A percentile compares a stretch with the other conserved stretches of the same genome.
phyloP scores from a whole-genome alignment of 1,139 yeast species.

The Scheffersomyces parashehatae region DNA sequence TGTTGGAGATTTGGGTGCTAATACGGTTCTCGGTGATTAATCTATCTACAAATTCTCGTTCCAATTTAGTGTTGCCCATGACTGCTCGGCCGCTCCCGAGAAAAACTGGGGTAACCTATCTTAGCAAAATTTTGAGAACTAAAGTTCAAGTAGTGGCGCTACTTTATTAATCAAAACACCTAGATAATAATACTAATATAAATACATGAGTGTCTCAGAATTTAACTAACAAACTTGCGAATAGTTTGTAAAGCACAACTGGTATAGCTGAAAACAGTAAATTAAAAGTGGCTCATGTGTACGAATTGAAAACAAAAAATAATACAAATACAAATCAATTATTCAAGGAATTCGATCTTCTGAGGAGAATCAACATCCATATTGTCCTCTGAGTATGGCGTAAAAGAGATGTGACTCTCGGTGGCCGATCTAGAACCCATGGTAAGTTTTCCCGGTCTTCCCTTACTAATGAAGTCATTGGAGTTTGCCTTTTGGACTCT shows the following conservation, averaged over 20 bases:
- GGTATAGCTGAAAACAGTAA: no score
- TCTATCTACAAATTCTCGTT: not conserved
- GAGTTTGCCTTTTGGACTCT: constrained; percentile 28
- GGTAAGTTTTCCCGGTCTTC: constrained; percentile 36
- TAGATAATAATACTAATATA: not conserved
- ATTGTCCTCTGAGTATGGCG: constrained; percentile 7
- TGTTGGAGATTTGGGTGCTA: no score
- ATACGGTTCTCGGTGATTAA: no score
- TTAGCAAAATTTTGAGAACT: no score
- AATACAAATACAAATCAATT: not conserved
- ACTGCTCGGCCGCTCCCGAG: not conserved
- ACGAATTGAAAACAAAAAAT: not conserved
- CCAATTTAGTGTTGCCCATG: not conserved
- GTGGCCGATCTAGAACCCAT: constrained; percentile 34
- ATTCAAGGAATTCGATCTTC: not conserved
- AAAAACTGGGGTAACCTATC: no score
- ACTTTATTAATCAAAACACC: not conserved
- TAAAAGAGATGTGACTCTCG: constrained; percentile 25
- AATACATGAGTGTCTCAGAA: not conserved
- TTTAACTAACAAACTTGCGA: no score
- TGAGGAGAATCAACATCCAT: constrained; percentile 4
- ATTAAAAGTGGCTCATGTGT: no score
- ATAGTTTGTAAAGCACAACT: no score
- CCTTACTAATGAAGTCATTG: constrained; percentile 20
- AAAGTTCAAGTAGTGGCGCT: no score